Evolutionary conservation across 202 grass and related monocot species (phyloP), one percentile per base, ranked within the genome.

Genomic region (Digitaria exilis): DNA sequence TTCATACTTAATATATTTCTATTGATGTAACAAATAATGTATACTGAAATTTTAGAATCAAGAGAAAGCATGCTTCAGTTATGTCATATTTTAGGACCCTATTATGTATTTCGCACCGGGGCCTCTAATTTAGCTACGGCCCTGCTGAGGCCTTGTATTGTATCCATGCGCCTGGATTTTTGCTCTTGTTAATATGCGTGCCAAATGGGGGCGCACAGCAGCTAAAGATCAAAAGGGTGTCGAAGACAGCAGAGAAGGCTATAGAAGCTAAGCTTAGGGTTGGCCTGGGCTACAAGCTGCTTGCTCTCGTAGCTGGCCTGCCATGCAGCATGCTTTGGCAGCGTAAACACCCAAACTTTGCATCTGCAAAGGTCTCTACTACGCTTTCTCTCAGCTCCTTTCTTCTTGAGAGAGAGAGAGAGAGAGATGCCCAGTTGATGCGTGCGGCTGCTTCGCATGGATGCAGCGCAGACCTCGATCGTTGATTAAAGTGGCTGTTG

Each of bases 151-250:
- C n/a, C n/a, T n/a, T n/a, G n/a, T n/a, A n/a, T 87, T 84, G 84
- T 90, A 80, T 80, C 54, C 68, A 75, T 80, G 75, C 57, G 52
- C 15, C 80, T 90, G 88, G 88, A 84, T 64, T 62, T 45, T 80
- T 80, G 69, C 70, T 39, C 45, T 76, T 90, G 80, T 90, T 90
- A 90, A 90, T 87, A 74, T 87, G 84, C n/a, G 88, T 90, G 88
- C 84, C 84, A 90, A 80, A 90, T 69, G 84, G 87, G 60, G 88
- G 80, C 80, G 80, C 80, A 44, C 75, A 55, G 75, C 80, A 71
- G 80, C 80, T 90, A 87, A 80, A 87, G 80, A 76, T 87, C 30
- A 79, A 69, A 78, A 51, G 69, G 77, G 16, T 28, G 77, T 74
- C 65, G 68, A 87, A 80, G 60, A 25, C 74, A 57, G 62, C 80